Evolutionary conservation across 768 basidiomycete genomes (phyloP).

Genomic region (Macrocybe gigantea): DNA sequence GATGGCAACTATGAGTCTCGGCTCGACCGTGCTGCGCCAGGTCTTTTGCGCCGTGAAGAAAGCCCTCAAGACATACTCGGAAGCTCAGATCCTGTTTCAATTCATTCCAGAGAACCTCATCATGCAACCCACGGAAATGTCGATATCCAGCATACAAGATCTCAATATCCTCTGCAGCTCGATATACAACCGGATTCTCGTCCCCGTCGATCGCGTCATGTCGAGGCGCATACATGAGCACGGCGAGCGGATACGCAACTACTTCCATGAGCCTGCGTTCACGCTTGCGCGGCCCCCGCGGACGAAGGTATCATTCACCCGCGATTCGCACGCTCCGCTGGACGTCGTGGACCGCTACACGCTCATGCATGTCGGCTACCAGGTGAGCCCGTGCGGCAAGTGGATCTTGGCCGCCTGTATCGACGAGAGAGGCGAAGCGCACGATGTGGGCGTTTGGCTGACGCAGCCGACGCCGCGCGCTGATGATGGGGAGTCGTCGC

Average conservation of each 20-base stretch:
- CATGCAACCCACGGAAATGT: slow-evolving; percentile 38
- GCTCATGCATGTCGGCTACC: slow-evolving; percentile 75
- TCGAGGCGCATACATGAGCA: slow-evolving; percentile 43
- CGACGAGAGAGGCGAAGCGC: slow-evolving; percentile 75
- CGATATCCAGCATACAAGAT: slow-evolving; percentile 32
- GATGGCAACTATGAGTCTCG: slow-evolving; percentile 49
- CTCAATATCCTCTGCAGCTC: slow-evolving; percentile 51
- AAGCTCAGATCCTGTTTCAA: slow-evolving; percentile 59
- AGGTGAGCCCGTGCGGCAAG: slow-evolving; percentile 56
- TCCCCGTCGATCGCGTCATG: slow-evolving; percentile 55
- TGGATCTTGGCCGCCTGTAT: slow-evolving; percentile 75
- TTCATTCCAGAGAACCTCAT: slow-evolving; percentile 66
- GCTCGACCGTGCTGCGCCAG: slow-evolving; percentile 65
- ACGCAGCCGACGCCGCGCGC: slow-evolving; percentile 23
- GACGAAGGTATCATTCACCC: slow-evolving; percentile 30
- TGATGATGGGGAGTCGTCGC: slow-evolving; percentile 14
- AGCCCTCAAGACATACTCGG: slow-evolving; percentile 36
- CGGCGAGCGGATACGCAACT: slow-evolving; percentile 33
- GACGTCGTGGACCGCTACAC: slow-evolving; percentile 42
- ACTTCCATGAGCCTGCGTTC: slow-evolving; percentile 63
- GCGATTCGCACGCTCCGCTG: slow-evolving; percentile 29
- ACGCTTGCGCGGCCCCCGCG: slow-evolving; percentile 48
- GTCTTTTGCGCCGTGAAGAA: slow-evolving; percentile 61
- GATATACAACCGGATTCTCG: slow-evolving; percentile 67
- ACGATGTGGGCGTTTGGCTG: slow-evolving; percentile 64